phyloP scores from a whole-genome alignment of 768 basidiomycete species.

The Leccinum rimulosum region DNA sequence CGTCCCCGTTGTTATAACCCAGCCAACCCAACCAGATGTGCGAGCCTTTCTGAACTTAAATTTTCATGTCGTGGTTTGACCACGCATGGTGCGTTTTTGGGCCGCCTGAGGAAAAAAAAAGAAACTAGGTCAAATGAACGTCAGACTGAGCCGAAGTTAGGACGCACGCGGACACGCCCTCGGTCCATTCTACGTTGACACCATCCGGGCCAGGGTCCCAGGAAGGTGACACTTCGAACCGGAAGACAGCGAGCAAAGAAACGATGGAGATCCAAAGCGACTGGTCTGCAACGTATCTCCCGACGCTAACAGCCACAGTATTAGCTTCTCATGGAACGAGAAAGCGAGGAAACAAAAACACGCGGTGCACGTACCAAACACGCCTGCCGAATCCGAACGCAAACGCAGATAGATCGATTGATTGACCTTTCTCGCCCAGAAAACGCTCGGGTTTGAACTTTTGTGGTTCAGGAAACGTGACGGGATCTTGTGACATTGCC shows the following conservation, averaged over 20 bases:
- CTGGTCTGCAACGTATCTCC: slow-evolving; percentile 39
- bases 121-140: background rate
- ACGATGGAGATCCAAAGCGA: slow-evolving; percentile 33
- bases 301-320: slow-evolving; percentile 33
- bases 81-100: slow-evolving; percentile 10
- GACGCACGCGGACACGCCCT: slow-evolving; percentile 20
- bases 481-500: slow-evolving; percentile 36
- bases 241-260: slow-evolving; percentile 20
- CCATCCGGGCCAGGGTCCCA: slow-evolving; percentile 22
- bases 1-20: background rate
- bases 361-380: slow-evolving; percentile 8
- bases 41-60: slow-evolving; percentile 11
- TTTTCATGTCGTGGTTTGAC: slow-evolving; percentile 8
- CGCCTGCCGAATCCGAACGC: slow-evolving; percentile 43
- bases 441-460: slow-evolving; percentile 40
- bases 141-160: background rate
- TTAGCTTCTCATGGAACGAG: background rate
- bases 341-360: background rate
- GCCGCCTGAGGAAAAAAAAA: slow-evolving; percentile 8
- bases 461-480: slow-evolving; percentile 36
- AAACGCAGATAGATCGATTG: slow-evolving; percentile 18
- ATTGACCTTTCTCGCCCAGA: slow-evolving; percentile 10
- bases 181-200: slow-evolving; percentile 18
- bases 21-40: slow-evolving; percentile 7
- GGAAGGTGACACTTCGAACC: slow-evolving; percentile 5